Evolutionary conservation across 2,329 filamentous ascomycete species (phyloP).

Genomic region (Chrysoporthe puriensis): DNA sequence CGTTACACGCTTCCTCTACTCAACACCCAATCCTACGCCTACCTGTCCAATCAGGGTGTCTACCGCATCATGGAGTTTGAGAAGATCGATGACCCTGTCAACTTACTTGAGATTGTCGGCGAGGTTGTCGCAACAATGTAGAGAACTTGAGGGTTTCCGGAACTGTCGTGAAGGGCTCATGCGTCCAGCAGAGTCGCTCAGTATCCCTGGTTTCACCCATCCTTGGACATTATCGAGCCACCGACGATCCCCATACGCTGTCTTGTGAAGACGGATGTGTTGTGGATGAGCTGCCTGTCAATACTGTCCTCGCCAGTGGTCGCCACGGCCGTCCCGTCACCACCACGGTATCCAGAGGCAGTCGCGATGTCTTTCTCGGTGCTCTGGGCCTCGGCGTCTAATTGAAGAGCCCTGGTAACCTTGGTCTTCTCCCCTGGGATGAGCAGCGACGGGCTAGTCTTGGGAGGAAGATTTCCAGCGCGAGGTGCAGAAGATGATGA

Average conservation of each 20-base stretch:
- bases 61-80: constrained; percentile 53
- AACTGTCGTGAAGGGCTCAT: constrained; percentile 73
- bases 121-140: constrained; percentile 73
- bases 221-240: constrained; percentile 81
- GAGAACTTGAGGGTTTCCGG: constrained; percentile 77
- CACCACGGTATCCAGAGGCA: constrained; percentile 28
- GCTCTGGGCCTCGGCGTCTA: constrained; percentile 17
- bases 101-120: constrained; percentile 78
- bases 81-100: constrained; percentile 72
- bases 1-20: constrained; percentile 66
- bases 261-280: constrained; percentile 72
- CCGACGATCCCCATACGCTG: constrained; percentile 60
- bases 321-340: constrained; percentile 6
- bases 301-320: constrained; percentile 22
- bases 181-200: constrained; percentile 82
- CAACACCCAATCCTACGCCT: constrained; percentile 50
- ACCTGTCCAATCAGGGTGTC: constrained; percentile 50
- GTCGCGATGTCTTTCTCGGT: constrained; percentile 40
- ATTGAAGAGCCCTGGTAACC: neutral
- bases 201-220: constrained; percentile 79
- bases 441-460: constrained; percentile 37
- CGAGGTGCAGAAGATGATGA: constrained; percentile 42
- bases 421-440: constrained; percentile 59
- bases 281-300: constrained; percentile 53
- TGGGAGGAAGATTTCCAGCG: constrained; percentile 11